These are phyloP conservation scores for Leccinum disarticulatum DNA, from an alignment of 768 basidiomycete genomes.

Conservation along the genomic window DNA sequence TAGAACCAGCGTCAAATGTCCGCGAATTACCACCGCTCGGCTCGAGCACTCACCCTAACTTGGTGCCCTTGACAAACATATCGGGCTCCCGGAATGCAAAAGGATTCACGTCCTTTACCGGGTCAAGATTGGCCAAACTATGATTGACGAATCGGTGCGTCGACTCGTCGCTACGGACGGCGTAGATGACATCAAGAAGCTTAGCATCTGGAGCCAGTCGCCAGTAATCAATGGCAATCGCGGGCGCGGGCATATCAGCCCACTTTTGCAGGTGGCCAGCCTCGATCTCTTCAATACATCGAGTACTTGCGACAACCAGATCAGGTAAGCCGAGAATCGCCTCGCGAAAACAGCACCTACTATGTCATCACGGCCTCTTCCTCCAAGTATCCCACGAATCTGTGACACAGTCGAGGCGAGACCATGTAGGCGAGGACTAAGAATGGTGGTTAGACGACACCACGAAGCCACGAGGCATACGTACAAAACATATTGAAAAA, in stretches of 20 bases:
- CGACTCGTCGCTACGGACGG: constrained; percentile 89
- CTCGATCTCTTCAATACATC: constrained; percentile 82
- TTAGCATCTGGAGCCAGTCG: constrained; percentile 69
- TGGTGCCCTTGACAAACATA: constrained; percentile 79
- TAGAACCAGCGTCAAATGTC: constrained; percentile 31
- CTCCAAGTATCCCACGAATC: constrained; percentile 90
- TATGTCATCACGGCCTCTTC: constrained; percentile 96
- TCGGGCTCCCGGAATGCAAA: constrained; percentile 88
- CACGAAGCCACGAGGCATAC: constrained; percentile 27
- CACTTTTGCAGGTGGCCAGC: constrained; percentile 80
- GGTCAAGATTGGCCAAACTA: constrained; percentile 84
- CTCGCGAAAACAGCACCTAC: constrained; percentile 43
- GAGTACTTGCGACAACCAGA: constrained; percentile 50
- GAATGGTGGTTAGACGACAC: constrained; percentile 16
- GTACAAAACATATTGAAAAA: constrained; percentile 87
- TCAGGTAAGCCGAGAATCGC: constrained; percentile 20
- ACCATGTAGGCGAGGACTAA: constrained; percentile 76
- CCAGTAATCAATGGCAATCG: constrained; percentile 97
- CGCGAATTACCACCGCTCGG: constrained; percentile 3
- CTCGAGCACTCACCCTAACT: constrained; percentile 56
- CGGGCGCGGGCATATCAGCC: constrained; percentile 72
- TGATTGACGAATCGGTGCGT: constrained; percentile 97
- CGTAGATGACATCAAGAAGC: constrained; percentile 85
- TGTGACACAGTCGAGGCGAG: constrained; percentile 75
- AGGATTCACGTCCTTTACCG: constrained; percentile 79